These are phyloP conservation scores for Solanum paucissectum DNA, from an alignment of 257 asterid genomes.

Conservation along the genomic window DNA sequence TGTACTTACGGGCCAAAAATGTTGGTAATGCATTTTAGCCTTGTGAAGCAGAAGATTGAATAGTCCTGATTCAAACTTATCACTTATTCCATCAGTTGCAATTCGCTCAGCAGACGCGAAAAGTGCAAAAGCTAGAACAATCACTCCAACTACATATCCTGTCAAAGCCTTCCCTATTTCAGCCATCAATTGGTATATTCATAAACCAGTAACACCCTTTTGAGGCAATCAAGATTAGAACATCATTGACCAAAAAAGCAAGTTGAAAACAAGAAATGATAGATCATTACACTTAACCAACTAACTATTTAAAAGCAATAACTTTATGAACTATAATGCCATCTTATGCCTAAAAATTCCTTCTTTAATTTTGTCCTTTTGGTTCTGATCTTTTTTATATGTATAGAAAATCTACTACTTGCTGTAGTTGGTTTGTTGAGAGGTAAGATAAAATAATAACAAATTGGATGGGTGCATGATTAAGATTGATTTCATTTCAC, in stretches of 20 bases:
- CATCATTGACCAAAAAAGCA: background rate
- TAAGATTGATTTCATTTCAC: background rate
- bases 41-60: slow-evolving; percentile 14
- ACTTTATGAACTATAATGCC: background rate
- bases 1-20: slow-evolving; percentile 48
- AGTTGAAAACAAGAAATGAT: background rate
- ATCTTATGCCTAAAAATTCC: background rate
- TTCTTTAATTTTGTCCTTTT: background rate
- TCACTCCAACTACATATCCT: slow-evolving; percentile 4
- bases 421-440: background rate
- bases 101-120: slow-evolving; percentile 22
- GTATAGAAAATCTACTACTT: background rate
- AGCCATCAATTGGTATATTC: slow-evolving; percentile 26
- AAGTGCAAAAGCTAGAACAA: slow-evolving; percentile 18
- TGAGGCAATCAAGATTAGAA: background rate
- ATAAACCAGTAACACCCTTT: background rate
- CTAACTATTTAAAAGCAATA: background rate
- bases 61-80: slow-evolving; percentile 9
- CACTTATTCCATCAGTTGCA: slow-evolving; percentile 12
- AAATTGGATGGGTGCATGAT: background rate
- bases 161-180: slow-evolving; percentile 14
- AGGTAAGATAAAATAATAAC: background rate
- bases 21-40: slow-evolving; percentile 13
- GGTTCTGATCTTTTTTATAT: background rate
- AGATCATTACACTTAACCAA: background rate